Conservation (phyloP, 2,329 filamentous ascomycete species). For the Zymoseptoria crescenta region DNA sequence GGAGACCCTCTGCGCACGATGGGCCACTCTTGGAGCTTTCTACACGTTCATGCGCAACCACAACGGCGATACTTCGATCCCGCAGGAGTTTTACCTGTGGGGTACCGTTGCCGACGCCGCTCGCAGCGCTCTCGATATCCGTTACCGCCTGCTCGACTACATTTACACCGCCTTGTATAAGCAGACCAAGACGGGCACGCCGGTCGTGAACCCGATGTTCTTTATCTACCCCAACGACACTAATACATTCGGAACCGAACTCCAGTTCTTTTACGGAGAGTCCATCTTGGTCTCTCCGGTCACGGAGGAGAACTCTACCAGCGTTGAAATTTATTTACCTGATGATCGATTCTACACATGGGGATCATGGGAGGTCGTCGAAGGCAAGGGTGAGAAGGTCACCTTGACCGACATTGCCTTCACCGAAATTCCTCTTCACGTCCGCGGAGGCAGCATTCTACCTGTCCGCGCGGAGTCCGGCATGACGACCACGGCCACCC, state of each 20-base stretch:
- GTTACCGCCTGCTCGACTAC: conserved; percentile 68
- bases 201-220: conserved; percentile 61
- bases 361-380: conserved; percentile 42
- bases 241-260: conserved; percentile 43
- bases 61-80: conserved; percentile 44
- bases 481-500: conserved; percentile 55
- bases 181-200: conserved; percentile 53
- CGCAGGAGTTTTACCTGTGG: conserved; percentile 68
- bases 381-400: conserved; percentile 36
- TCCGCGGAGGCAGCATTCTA: conserved; percentile 56
- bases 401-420: conserved; percentile 38
- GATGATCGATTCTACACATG: conserved; percentile 53
- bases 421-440: conserved; percentile 55
- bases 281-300: conserved; percentile 50
- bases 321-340: conserved; percentile 49
- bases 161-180: conserved; percentile 62
- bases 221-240: conserved; percentile 58
- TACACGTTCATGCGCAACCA: conserved; percentile 69
- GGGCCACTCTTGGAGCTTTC: conserved; percentile 65
- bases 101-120: conserved; percentile 54
- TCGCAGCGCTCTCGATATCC: conserved; percentile 57
- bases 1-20: conserved; percentile 64
- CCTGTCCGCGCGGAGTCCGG: conserved; percentile 48
- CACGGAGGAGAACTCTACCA: conserved; percentile 43
- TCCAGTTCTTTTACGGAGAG: conserved; percentile 53